Evolutionary conservation across 2,329 filamentous ascomycete species (phyloP).

Genomic region (Scleromitrula shiraiana): DNA sequence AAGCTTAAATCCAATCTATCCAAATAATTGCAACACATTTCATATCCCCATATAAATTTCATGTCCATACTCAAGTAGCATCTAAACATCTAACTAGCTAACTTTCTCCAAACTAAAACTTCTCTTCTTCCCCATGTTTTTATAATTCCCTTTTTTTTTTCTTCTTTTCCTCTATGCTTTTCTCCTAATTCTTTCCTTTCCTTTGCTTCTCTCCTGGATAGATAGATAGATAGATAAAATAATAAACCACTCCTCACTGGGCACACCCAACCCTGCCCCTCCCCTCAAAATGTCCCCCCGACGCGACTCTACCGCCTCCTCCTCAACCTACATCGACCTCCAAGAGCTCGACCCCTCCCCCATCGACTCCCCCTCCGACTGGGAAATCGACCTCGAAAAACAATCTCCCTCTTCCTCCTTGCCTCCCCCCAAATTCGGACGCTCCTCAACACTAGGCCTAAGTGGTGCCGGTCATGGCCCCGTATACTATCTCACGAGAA

Average conservation of each 20-base stretch:
- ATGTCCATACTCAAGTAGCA: background rate
- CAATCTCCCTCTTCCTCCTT: slow-evolving; percentile 31
- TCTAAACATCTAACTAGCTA: no score
- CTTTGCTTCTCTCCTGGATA: background rate
- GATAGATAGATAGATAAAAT: background rate
- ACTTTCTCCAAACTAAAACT: no score
- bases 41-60: background rate
- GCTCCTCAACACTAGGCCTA: slow-evolving; percentile 43
- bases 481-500: slow-evolving; percentile 66
- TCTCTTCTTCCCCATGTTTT: background rate
- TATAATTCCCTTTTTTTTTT: background rate
- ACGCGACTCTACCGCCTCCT: slow-evolving; percentile 37
- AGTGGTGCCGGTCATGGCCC: slow-evolving; percentile 56
- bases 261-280: no score
- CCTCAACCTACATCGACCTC: slow-evolving; percentile 55
- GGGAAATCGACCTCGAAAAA: slow-evolving; percentile 40
- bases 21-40: slow-evolving; percentile 15
- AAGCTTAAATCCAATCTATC: slow-evolving; percentile 14
- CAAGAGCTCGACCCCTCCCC: slow-evolving; percentile 76
- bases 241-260: no score
- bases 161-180: background rate
- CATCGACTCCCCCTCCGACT: slow-evolving; percentile 48
- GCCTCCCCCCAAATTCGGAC: slow-evolving; percentile 35
- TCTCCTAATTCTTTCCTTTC: background rate
- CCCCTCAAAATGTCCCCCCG: no score